Evolutionary conservation across 2,329 filamentous ascomycete genomes (phyloP), one percentile per base, ranked within the genome.

Genomic region (Ophiostoma montium): DNA sequence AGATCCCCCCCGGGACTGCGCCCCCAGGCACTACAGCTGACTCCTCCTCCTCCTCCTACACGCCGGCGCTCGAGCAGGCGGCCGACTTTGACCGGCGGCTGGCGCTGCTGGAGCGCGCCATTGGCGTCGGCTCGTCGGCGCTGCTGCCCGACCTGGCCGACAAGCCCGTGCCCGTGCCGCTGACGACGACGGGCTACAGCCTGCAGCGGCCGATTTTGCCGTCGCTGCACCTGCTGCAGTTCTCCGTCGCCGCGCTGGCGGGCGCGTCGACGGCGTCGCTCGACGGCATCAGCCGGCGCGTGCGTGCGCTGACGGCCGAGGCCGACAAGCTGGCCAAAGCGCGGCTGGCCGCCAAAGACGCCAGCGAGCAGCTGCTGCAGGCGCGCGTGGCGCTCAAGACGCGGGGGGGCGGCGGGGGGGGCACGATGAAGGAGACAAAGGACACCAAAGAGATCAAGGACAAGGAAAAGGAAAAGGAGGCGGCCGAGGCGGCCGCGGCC

Each of bases 11-110:
- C 18, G 16, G 12, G 11, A n/a, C n/a, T n/a, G n/a, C n/a, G n/a
- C n/a, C n/a, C n/a, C n/a, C n/a, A n/a, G n/a, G n/a, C n/a, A n/a
- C n/a, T n/a, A n/a, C n/a, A n/a, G 12, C 10, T 35, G 6, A 12
- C 63, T 55, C 43, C 62, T 2, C 9, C 55, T 27, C 23, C 5
- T 8, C 9, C 12, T 19, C 6, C 15, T 48, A 3, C 35, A n/a
- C 57, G 58, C 15, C 54, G 55, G 38, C 71, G 36, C 82, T 95
- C 33, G 78, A 81, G 32, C 85, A 88, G 63, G 83, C 86, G 7
- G 86, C 89, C 21, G 84, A 92, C 54, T 95, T 98, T 59, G 90
- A 96, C 61, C 75, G 78, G 30, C 79, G 92, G 5, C 76, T 98
- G 18, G 70, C 82, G 3, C 69, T 84, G 30, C 70, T 98, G 44